Evolutionary conservation across 306 rosid species (phyloP), one percentile per base, ranked within the genome.

Genomic region (Ziziphus jujuba): DNA sequence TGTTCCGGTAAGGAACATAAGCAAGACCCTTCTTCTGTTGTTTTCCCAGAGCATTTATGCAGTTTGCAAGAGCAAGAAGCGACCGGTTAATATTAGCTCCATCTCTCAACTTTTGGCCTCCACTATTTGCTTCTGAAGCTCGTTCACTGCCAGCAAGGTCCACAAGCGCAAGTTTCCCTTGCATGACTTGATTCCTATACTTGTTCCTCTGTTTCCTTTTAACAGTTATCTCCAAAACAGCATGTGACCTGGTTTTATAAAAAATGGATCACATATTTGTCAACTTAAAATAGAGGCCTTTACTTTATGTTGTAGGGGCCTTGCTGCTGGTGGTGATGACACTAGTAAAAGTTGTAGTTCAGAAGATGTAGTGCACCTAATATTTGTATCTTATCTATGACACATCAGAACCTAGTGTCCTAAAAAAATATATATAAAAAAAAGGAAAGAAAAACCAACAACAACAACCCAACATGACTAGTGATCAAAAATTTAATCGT

Each of bases 41-140:
- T 69, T 85, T 85, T 66, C 87, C 90, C 59, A 82, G 59, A 52
- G 90, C 87, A 75, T 85, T 85, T 67, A 85, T 85, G 80, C 90
- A 85, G 75, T 82, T 85, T 54, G 87, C 90, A 49, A 85, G 72
- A 55, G 87, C 90, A 72, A 82, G 90, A 56, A 85, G 90, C 65
- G 90, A 85, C 28, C 90, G 87, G 60, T 85, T 85, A 47, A 85
- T 85, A 81, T 85, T 85, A 61, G 90, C 90, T 47, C 90, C 90
- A 72, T 85, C 90, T 65, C 85, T 77, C 65, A 85, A 66, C 66
- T 85, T 82, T 68, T 85, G 85, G 70, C 85, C 87, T 48, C 81
- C 79, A 59, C 55, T 80, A 56, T 80, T 77, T 66, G 91, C 82
- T 76, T 85, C 91, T 45, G 80, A 75, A 61, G 87, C 85, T 50